phyloP scores from a whole-genome alignment of 176 grass and related monocot genomes.

The Echinochloa phyllopogon region DNA sequence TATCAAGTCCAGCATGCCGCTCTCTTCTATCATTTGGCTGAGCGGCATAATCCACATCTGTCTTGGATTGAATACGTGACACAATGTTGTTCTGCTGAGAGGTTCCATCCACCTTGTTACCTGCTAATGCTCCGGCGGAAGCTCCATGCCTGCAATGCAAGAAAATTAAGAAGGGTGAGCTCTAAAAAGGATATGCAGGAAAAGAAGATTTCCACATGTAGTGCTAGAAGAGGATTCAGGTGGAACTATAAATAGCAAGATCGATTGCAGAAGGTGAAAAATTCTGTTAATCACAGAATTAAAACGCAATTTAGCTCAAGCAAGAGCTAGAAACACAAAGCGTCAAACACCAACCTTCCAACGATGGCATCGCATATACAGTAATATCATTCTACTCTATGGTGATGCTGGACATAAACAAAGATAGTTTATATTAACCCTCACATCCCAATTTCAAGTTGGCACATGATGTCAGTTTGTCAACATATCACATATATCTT shows the following conservation, averaged over 20 bases:
- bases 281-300: background rate
- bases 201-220: constrained; percentile 15
- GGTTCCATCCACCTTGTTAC: constrained; percentile 66
- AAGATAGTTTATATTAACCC: background rate
- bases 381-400: background rate
- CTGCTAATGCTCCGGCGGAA: constrained; percentile 48
- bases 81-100: constrained; percentile 58
- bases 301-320: background rate
- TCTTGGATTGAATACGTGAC: constrained; percentile 51
- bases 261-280: background rate
- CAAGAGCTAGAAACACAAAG: constrained; percentile 13
- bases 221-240: background rate
- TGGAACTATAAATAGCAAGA: background rate
- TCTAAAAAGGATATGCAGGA: background rate
- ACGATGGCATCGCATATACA: background rate
- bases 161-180: constrained; percentile 30
- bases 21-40: constrained; percentile 75
- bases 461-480: background rate
- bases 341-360: background rate
- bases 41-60: constrained; percentile 51
- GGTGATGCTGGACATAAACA: background rate
- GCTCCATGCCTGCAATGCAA: constrained; percentile 63
- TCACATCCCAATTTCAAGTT: constrained; percentile 24
- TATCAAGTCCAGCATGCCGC: constrained; percentile 63
- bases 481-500: background rate